phyloP scores from a whole-genome alignment of 2,329 filamentous ascomycete species.

The Cytospora piceae region DNA sequence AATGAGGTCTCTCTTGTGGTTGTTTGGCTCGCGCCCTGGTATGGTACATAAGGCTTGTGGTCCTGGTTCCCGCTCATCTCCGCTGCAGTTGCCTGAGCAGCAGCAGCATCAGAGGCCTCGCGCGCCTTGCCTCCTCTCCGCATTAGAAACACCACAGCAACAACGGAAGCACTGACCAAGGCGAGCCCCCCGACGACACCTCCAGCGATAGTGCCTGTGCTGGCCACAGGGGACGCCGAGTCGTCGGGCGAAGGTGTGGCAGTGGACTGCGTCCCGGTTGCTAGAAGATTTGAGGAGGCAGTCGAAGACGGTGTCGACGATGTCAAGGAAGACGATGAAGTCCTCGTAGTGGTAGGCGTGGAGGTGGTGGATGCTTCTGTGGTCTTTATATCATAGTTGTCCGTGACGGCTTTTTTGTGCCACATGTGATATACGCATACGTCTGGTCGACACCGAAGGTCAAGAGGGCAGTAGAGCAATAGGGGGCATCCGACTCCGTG shows the following conservation, averaged over 20 bases:
- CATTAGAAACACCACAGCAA: not conserved
- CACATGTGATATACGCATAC: conserved; percentile 44
- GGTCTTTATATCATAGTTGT: conserved; percentile 18
- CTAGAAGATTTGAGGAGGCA: too few relatives aligned
- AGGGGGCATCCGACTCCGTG: conserved; percentile 31
- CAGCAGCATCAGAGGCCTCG: not conserved
- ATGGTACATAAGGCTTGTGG: not conserved
- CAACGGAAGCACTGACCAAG: not conserved
- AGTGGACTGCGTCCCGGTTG: not conserved
- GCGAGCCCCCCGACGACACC: not conserved
- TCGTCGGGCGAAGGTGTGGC: not conserved
- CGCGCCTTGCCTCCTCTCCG: not conserved
- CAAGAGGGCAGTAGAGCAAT: conserved; percentile 42
- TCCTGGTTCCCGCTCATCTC: not conserved
- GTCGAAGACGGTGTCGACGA: not conserved
- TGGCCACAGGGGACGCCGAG: not conserved
- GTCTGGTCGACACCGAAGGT: conserved; percentile 39
- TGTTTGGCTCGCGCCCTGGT: not conserved
- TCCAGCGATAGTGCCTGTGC: not conserved
- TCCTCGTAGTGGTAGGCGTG: not conserved
- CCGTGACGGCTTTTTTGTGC: conserved; percentile 33
- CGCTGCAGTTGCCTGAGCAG: not conserved
- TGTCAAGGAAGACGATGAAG: not conserved
- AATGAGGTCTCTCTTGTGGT: not conserved
- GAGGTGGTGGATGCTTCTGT: not conserved